Percentiles rank a stretch among this genome's conserved stretches.
These are phyloP conservation scores for Pichia inconspicua DNA, from an alignment of 1,139 yeast species.

Conservation along the genomic window DNA sequence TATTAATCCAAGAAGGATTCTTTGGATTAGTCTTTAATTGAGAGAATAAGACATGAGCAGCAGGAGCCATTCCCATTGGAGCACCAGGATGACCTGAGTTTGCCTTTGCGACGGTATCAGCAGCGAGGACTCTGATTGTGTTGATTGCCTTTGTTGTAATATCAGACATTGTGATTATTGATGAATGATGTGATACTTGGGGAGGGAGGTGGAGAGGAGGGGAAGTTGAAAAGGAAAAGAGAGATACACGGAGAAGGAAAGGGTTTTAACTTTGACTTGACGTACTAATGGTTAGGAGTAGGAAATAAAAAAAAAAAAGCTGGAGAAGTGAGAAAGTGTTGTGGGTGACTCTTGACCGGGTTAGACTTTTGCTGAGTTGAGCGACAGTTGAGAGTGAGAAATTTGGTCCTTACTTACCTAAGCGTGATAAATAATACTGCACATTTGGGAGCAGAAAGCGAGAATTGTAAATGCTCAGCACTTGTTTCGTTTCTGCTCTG, in stretches of 20 bases:
- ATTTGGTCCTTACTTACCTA: no score
- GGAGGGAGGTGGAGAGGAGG: no score
- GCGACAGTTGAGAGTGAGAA: no score
- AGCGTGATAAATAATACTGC: no score
- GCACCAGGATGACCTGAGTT: constrained; percentile 99
- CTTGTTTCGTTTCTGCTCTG: no score
- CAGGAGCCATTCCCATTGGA: constrained; percentile 95
- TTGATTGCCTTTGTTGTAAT: constrained; percentile 54
- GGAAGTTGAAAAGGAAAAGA: neutral
- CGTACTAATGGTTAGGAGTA: no score
- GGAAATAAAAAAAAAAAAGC: no score
- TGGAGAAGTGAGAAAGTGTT: no score
- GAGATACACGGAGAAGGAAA: neutral
- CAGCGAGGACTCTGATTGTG: constrained; percentile 85
- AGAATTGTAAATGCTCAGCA: no score
- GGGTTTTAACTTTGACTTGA: neutral
- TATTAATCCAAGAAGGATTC: constrained; percentile 86
- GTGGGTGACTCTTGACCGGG: neutral
- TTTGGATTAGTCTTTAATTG: constrained; percentile 78
- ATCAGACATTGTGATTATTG: constrained; percentile 8
- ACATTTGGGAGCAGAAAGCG: no score
- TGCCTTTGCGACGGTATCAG: constrained; percentile 82
- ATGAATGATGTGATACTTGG: neutral
- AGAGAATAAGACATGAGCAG: constrained; percentile 69
- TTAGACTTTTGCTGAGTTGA: no score